Conservation (phyloP, 2,329 filamentous ascomycete species). For the Fusarium albosuccineum region DNA sequence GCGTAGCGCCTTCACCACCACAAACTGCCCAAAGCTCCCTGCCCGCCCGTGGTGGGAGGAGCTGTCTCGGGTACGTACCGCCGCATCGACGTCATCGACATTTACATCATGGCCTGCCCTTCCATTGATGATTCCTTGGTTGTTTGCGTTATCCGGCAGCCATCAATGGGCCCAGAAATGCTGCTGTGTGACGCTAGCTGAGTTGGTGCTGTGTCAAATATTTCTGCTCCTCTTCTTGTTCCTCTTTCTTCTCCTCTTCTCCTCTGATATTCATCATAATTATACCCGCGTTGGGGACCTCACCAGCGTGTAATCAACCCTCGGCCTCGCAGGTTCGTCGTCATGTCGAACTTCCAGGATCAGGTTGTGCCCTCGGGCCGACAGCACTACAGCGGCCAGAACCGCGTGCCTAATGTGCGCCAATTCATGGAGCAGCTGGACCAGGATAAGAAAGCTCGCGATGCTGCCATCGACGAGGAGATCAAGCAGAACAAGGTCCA, state of each 20-base stretch:
- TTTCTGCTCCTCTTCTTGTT: slow-evolving; percentile 20
- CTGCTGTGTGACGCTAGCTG: slow-evolving; percentile 35
- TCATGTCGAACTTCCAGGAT: slow-evolving; percentile 56
- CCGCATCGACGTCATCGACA: slow-evolving; percentile 44
- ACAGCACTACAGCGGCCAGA: slow-evolving; percentile 84
- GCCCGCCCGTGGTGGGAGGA: slow-evolving; percentile 12
- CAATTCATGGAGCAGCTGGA: slow-evolving; percentile 86
- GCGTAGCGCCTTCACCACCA: slow-evolving; percentile 10
- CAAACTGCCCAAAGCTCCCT: slow-evolving; percentile 3
- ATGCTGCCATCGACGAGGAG: slow-evolving; percentile 76
- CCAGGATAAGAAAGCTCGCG: slow-evolving; percentile 80
- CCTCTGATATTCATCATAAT: neutral
- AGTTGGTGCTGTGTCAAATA: slow-evolving; percentile 23
- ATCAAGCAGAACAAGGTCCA: slow-evolving; percentile 54
- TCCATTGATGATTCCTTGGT: slow-evolving; percentile 28
- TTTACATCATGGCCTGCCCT: slow-evolving; percentile 33
- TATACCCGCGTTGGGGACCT: slow-evolving; percentile 21
- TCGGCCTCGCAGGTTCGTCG: slow-evolving; percentile 13
- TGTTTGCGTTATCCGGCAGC: slow-evolving; percentile 33
- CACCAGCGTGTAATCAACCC: slow-evolving; percentile 13
- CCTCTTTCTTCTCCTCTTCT: neutral
- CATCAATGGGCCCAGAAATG: slow-evolving; percentile 27
- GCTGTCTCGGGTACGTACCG: slow-evolving; percentile 22
- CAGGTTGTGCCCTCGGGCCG: slow-evolving; percentile 59
- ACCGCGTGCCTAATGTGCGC: slow-evolving; percentile 89